Conservation (phyloP, 768 basidiomycete species). For the Hygrophoropsis aurantiaca region DNA sequence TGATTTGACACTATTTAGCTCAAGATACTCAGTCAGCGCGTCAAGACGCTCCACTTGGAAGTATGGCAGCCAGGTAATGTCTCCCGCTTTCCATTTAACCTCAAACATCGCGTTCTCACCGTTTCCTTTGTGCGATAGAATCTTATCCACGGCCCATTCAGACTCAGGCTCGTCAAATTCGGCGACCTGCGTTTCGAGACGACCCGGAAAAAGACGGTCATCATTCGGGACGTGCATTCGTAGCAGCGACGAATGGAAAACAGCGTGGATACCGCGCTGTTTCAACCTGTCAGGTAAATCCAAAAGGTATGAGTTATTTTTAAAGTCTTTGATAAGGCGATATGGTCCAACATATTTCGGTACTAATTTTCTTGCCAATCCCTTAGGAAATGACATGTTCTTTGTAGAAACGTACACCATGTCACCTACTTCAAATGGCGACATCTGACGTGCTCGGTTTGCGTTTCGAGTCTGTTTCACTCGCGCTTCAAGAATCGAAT, state of each 20-base stretch:
- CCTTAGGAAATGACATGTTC: slow-evolving; percentile 33
- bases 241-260: slow-evolving; percentile 33
- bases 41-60: slow-evolving; percentile 16
- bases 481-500: slow-evolving; percentile 22
- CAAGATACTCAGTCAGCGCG: slow-evolving; percentile 19
- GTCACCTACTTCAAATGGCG: slow-evolving; percentile 22
- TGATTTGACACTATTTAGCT: no score
- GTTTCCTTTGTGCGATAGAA: slow-evolving; percentile 26
- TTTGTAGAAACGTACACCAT: slow-evolving; percentile 35
- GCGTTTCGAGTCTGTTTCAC: slow-evolving; percentile 25
- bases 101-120: slow-evolving; percentile 26
- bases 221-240: slow-evolving; percentile 33
- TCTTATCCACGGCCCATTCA: slow-evolving; percentile 27
- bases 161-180: slow-evolving; percentile 17
- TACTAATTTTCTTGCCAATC: slow-evolving; percentile 27
- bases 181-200: slow-evolving; percentile 19
- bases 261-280: slow-evolving; percentile 24
- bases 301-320: slow-evolving; percentile 18
- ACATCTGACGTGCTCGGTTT: slow-evolving; percentile 17
- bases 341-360: slow-evolving; percentile 38
- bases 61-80: slow-evolving; percentile 34
- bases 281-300: slow-evolving; percentile 28
- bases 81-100: slow-evolving; percentile 33
- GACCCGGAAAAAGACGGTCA: slow-evolving; percentile 30
- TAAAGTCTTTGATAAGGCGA: slow-evolving; percentile 13